These are phyloP conservation scores for Kodamaea plutei DNA, from an alignment of 1,139 yeast genomes.

Conservation along the genomic window DNA sequence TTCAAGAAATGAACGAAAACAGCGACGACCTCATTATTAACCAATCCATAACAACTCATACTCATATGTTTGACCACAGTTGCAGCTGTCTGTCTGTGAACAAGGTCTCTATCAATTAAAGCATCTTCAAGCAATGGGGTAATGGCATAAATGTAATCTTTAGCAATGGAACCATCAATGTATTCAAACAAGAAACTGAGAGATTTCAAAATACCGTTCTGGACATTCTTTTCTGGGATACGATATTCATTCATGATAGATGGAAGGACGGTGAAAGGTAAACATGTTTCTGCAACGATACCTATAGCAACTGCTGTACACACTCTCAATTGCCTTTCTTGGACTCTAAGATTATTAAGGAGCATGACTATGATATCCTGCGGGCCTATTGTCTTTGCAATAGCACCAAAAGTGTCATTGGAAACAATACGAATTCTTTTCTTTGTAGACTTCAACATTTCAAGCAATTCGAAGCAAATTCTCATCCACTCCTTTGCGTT, in stretches of 20 bases:
- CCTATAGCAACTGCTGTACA: slow-evolving; percentile 99
- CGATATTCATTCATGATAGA: slow-evolving; percentile 95
- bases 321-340: slow-evolving; percentile 93
- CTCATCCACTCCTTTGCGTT: slow-evolving; percentile 98
- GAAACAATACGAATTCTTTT: slow-evolving; percentile 82
- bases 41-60: slow-evolving; percentile 69
- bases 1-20: slow-evolving; percentile 65
- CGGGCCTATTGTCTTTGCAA: slow-evolving; percentile 93
- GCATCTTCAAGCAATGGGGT: slow-evolving; percentile 88
- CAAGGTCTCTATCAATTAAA: slow-evolving; percentile 82
- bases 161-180: slow-evolving; percentile 68
- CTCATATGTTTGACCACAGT: slow-evolving; percentile 83
- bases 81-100: slow-evolving; percentile 94
- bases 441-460: slow-evolving; percentile 81
- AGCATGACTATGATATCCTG: slow-evolving; percentile 88
- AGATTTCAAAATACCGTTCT: slow-evolving; percentile 91
- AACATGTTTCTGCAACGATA: slow-evolving; percentile 90
- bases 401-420: slow-evolving; percentile 84
- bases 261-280: slow-evolving; percentile 93
- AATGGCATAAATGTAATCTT: slow-evolving; percentile 78
- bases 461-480: slow-evolving; percentile 85
- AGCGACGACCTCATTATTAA: slow-evolving; percentile 68
- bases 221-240: slow-evolving; percentile 89
- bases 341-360: slow-evolving; percentile 80
- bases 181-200: slow-evolving; percentile 93